Evolutionary conservation across 2,329 filamentous ascomycete species (phyloP).

Genomic region (Cephalotrichum gorgonifer): DNA sequence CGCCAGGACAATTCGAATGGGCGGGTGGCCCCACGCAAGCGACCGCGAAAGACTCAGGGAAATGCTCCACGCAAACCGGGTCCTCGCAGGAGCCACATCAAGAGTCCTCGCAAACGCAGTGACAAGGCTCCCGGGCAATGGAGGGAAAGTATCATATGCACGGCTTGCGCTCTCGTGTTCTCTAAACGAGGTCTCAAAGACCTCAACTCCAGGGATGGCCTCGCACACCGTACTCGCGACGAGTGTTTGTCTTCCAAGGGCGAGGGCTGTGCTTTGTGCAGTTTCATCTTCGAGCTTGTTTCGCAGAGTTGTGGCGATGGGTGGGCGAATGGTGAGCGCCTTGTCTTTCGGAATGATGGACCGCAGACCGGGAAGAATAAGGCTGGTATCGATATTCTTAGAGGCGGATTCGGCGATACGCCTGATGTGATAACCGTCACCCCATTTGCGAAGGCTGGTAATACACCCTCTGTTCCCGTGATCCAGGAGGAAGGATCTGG

Average conservation of each 20-base stretch:
- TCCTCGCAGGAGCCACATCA: not conserved
- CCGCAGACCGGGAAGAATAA: not conserved
- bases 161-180: not conserved
- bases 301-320: not conserved
- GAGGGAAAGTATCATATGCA: not conserved
- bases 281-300: not conserved
- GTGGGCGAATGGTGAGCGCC: not conserved
- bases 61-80: too few relatives aligned
- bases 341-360: not conserved
- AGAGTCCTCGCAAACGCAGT: too few relatives aligned
- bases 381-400: not conserved
- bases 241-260: not conserved
- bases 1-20: too few relatives aligned
- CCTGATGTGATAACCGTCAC: not conserved
- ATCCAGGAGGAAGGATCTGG: not conserved
- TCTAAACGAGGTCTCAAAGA: not conserved
- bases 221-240: not conserved
- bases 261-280: not conserved
- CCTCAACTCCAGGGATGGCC: not conserved
- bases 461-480: not conserved
- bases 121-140: not conserved
- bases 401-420: not conserved
- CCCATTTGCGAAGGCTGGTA: not conserved
- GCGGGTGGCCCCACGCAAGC: too few relatives aligned
- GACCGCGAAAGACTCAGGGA: too few relatives aligned